Percentiles rank a stretch among this genome's conserved stretches.
phyloP scores from a whole-genome alignment of 306 rosid genomes.

The Prunus mira region DNA sequence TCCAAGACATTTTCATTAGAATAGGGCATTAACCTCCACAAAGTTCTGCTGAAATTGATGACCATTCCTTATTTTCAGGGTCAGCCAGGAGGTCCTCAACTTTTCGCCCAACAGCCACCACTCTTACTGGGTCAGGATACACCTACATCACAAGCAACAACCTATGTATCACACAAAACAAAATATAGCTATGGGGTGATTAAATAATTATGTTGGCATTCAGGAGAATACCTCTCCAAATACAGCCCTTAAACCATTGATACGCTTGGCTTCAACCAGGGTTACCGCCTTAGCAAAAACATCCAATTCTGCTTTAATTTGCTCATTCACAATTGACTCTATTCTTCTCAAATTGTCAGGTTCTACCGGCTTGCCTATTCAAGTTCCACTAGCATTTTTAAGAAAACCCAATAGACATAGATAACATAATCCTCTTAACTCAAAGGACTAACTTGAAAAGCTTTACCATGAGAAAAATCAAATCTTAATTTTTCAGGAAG shows the following conservation, averaged over 20 bases:
- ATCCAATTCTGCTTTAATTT: slow-evolving; percentile 74
- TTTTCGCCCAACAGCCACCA: slow-evolving; percentile 73
- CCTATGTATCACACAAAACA: slow-evolving; percentile 7
- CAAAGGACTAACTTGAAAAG: slow-evolving; percentile 15
- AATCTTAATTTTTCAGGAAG: slow-evolving; percentile 95
- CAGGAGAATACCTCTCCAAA: slow-evolving; percentile 83
- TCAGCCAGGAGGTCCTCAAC: slow-evolving; percentile 86
- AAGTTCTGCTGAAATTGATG: slow-evolving; percentile 74
- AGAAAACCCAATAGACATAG: neutral
- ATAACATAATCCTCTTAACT: slow-evolving; percentile 12
- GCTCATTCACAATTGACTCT: slow-evolving; percentile 82
- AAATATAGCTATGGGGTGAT: neutral
- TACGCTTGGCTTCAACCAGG: slow-evolving; percentile 70
- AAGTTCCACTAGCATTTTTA: slow-evolving; percentile 28
- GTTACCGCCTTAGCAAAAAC: slow-evolving; percentile 72
- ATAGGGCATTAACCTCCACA: slow-evolving; percentile 70
- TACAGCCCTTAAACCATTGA: slow-evolving; percentile 91
- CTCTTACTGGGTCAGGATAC: slow-evolving; percentile 97
- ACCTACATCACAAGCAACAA: slow-evolving; percentile 50
- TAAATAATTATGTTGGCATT: slow-evolving; percentile 5
- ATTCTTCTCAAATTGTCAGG: slow-evolving; percentile 71
- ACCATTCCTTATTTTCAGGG: slow-evolving; percentile 73
- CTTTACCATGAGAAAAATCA: slow-evolving; percentile 95
- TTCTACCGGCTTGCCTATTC: slow-evolving; percentile 82
- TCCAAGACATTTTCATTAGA: slow-evolving; percentile 13